phyloP scores from a whole-genome alignment of 75 land plant species.

The Ceratopteris richardii region DNA sequence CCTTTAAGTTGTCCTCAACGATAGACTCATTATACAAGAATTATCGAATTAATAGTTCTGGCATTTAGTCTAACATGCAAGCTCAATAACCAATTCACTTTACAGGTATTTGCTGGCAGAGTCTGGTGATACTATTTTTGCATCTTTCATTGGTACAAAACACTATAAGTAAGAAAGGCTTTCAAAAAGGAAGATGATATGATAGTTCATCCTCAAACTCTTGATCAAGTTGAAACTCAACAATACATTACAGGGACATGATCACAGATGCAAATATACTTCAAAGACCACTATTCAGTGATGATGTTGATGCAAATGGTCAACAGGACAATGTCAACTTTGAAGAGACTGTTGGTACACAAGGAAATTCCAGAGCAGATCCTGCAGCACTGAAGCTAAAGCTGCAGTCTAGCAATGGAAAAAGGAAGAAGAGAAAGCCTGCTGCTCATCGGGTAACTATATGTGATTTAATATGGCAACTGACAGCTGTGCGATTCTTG shows the following conservation, averaged over 20 bases:
- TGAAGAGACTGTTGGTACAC: constrained; percentile 6
- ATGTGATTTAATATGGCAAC: too few relatives aligned
- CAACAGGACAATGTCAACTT: constrained; percentile 25
- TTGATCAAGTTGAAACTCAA: neutral
- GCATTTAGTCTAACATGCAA: too few relatives aligned
- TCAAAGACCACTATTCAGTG: constrained; percentile 86
- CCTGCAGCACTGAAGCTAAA: neutral
- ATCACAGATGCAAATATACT: constrained; percentile 87
- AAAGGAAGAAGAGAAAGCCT: constrained; percentile 49
- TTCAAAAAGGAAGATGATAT: too few relatives aligned
- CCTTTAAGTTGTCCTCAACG: neutral
- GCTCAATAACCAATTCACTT: neutral
- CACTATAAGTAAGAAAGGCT: constrained; percentile 66
- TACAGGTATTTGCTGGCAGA: constrained; percentile 85
- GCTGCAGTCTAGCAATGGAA: constrained; percentile 16
- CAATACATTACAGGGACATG: constrained; percentile 48
- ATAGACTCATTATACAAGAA: too few relatives aligned
- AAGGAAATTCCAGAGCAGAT: neutral
- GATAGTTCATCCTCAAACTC: too few relatives aligned
- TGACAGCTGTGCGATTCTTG: too few relatives aligned
- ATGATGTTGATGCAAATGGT: constrained; percentile 39
- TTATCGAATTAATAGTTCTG: neutral
- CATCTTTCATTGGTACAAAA: constrained; percentile 92
- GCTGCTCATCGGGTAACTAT: constrained; percentile 76
- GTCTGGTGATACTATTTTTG: constrained; percentile 86